A percentile compares a stretch with the other conserved stretches of the same genome.
Evolutionary conservation across 805 yeast species (phyloP).

Genomic region (Saturnispora saitoi): DNA sequence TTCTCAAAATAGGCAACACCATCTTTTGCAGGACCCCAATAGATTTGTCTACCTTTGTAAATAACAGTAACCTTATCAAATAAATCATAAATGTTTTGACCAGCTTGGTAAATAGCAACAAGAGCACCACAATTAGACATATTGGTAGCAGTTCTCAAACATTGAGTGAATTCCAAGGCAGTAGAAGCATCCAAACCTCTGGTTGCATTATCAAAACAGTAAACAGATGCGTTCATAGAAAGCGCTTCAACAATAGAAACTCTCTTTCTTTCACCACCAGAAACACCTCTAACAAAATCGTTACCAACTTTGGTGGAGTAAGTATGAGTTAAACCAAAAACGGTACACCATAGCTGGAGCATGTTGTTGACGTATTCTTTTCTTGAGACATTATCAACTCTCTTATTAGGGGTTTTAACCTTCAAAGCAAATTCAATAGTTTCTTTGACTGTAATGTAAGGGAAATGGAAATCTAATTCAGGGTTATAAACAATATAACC

Average conservation of each 20-base stretch:
- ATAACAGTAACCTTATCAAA: slow-evolving; percentile 54
- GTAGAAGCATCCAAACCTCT: slow-evolving; percentile 66
- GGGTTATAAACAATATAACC: slow-evolving; percentile 50
- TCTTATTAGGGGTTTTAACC: slow-evolving; percentile 52
- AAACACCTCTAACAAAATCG: slow-evolving; percentile 57
- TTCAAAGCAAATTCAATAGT: slow-evolving; percentile 64
- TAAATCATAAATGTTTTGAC: slow-evolving; percentile 52
- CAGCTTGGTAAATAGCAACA: slow-evolving; percentile 61
- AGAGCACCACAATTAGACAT: slow-evolving; percentile 48
- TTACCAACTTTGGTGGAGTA: slow-evolving; percentile 55
- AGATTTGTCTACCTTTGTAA: slow-evolving; percentile 55
- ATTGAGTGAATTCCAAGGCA: slow-evolving; percentile 55
- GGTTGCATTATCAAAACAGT: slow-evolving; percentile 63
- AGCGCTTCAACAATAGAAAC: slow-evolving; percentile 60
- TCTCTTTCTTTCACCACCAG: slow-evolving; percentile 69
- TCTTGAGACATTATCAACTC: slow-evolving; percentile 35
- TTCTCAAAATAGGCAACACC: slow-evolving; percentile 48
- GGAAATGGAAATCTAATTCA: slow-evolving; percentile 66
- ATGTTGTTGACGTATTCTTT: slow-evolving; percentile 33
- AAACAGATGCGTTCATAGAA: slow-evolving; percentile 44
- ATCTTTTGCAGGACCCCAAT: slow-evolving; percentile 44
- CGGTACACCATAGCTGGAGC: slow-evolving; percentile 45
- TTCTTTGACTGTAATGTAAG: slow-evolving; percentile 66
- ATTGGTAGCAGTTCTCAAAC: slow-evolving; percentile 52
- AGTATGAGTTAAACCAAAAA: slow-evolving; percentile 52